These are phyloP conservation scores for Nectriaceae sp. DNA, from an alignment of 2,329 filamentous ascomycete species.

Conservation along the genomic window DNA sequence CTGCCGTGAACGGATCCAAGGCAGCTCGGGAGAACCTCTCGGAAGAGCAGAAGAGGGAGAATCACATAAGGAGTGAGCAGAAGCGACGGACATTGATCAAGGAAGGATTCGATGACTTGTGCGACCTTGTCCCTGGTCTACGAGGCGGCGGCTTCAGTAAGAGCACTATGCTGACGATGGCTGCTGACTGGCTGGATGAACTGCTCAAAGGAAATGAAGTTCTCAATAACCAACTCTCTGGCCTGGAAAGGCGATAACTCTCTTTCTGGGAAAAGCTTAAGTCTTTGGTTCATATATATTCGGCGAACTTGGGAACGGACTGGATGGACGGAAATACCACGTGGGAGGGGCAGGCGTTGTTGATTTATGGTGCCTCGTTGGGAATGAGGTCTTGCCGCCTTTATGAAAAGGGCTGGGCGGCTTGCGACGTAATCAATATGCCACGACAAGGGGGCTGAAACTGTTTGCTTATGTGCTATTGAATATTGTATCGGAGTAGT, in stretches of 20 bases:
- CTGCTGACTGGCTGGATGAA: slow-evolving; percentile 77
- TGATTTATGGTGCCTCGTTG: slow-evolving; percentile 13
- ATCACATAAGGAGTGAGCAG: slow-evolving; percentile 86
- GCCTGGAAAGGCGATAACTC: slow-evolving; percentile 27
- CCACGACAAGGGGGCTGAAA: no score
- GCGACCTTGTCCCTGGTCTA: slow-evolving; percentile 73
- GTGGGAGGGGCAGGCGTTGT: slow-evolving; percentile 23
- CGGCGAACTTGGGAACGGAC: neutral
- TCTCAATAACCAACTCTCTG: slow-evolving; percentile 51
- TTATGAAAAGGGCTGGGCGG: no score
- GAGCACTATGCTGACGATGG: slow-evolving; percentile 74
- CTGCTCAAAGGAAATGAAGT: slow-evolving; percentile 68
- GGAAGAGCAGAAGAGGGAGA: slow-evolving; percentile 80
- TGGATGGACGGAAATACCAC: slow-evolving; percentile 15
- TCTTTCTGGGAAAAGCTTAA: slow-evolving; percentile 12
- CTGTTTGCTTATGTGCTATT: no score
- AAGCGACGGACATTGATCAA: slow-evolving; percentile 82
- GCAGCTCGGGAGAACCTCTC: slow-evolving; percentile 69
- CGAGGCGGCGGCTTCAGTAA: slow-evolving; percentile 78
- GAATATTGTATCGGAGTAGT: no score
- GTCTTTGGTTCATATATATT: slow-evolving; percentile 5
- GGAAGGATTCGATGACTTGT: slow-evolving; percentile 80
- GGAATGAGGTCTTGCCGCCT: no score
- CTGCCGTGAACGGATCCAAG: slow-evolving; percentile 45
- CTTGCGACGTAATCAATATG: no score